phyloP scores from a whole-genome alignment of 2,329 filamentous ascomycete species.

The Curvularia hawaiiensis region DNA sequence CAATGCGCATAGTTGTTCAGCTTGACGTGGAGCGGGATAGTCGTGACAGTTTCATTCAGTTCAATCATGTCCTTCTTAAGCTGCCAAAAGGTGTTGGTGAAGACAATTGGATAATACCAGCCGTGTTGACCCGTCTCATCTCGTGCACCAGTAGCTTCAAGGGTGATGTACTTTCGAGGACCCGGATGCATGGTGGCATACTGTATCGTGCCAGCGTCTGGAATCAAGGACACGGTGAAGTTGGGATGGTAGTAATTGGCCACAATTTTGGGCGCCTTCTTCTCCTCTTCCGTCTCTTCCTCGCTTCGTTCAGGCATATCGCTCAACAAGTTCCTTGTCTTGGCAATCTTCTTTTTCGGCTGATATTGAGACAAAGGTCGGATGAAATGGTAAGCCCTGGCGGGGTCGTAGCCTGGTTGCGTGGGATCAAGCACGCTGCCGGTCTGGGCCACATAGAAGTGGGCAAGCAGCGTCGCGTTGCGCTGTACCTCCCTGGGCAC shows the following conservation, averaged over 20 bases:
- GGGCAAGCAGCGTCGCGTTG: constrained; percentile 92
- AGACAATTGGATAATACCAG: constrained; percentile 93
- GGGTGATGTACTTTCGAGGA: constrained; percentile 74
- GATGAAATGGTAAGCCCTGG: constrained; percentile 80
- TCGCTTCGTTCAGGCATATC: constrained; percentile 54
- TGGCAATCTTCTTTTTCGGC: constrained; percentile 85
- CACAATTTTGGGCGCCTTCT: constrained; percentile 69
- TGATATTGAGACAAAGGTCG: constrained; percentile 89
- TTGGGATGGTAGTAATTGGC: constrained; percentile 95
- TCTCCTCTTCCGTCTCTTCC: constrained; percentile 56
- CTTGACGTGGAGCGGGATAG: constrained; percentile 80
- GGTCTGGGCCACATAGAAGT: constrained; percentile 84
- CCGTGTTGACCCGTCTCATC: constrained; percentile 85
- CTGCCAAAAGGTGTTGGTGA: constrained; percentile 97
- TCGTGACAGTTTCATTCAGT: constrained; percentile 86
- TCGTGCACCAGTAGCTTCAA: constrained; percentile 80
- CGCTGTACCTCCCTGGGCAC: constrained; percentile 82
- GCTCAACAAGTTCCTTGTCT: constrained; percentile 82
- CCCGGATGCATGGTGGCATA: constrained; percentile 73
- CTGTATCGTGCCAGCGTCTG: constrained; percentile 73
- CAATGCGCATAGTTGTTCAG: constrained; percentile 81
- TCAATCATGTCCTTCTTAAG: constrained; percentile 88
- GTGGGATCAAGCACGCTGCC: constrained; percentile 79
- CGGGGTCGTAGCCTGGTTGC: constrained; percentile 71
- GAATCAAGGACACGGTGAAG: constrained; percentile 85